Base-by-base conservation (phyloP, 441 rosid genomes). In the Cnidoscolus chayamansa region DNA sequence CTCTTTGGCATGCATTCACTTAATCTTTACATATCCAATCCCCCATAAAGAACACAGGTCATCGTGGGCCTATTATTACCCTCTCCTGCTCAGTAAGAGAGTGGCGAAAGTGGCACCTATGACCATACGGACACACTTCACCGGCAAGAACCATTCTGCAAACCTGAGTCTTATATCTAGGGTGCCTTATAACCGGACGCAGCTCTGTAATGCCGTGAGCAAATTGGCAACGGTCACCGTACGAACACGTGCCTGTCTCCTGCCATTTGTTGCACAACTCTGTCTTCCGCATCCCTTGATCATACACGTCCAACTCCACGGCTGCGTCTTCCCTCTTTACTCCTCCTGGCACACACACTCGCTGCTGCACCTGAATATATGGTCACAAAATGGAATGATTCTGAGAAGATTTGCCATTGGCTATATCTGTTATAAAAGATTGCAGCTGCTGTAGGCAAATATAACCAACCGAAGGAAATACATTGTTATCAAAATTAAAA, bases 181-280 rank as follows among this genome's bases (percentile, higher is more conserved):
- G 96, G 83, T 90, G 92, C 74, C 96, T 80, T 35, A 90, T 84
- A 30, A 92, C 86, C 0, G 97, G 91, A 53, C 94, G 88, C 60
- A 90, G 86, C 86, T 92, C 93, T 8, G 77, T 70, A 11, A 92
- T 84, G 0, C 94, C 97, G 63, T 90, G 97, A 30, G 97, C 97
- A 68, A 90, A 92, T 67, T 88, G 96, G 77, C 96, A 92, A 65
- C 82, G 81, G 8, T 82, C 83, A 3, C 85, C 93, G 47, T 90
- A 86, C 4, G 97, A 90, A 72, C 97, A 92, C 32, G 84, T 57
- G 35, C 93, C 90, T 5, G 86, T 92, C 83, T 89, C 90, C 80
- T 92, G 87, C 97, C 97, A 92, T 56, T 92, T 92, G 87, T 90
- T 90, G 84, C 96, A 92, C 0, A 92, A 83, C 86, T 92, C 94